Evolutionary conservation across 257 asterid genomes (phyloP).

Genomic region (Agastache rugosa): DNA sequence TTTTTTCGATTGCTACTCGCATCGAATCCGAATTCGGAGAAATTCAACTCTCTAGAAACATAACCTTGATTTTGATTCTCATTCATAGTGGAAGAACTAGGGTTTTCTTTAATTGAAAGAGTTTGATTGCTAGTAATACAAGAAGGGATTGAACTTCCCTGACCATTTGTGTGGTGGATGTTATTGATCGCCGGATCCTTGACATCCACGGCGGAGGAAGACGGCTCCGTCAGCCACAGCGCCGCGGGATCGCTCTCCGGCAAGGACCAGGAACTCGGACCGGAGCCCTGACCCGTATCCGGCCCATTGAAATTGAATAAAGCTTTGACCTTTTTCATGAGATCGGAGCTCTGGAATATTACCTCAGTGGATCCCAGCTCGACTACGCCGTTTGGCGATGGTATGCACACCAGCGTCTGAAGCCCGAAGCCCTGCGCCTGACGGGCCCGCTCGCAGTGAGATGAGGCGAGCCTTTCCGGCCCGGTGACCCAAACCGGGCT

Average conservation of each 20-base stretch:
- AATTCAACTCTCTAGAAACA: constrained; percentile 56
- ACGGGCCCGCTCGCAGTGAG: constrained; percentile 71
- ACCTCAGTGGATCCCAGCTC: constrained; percentile 85
- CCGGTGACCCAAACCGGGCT: constrained; percentile 85
- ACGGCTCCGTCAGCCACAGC: constrained; percentile 76
- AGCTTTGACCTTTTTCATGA: constrained; percentile 67
- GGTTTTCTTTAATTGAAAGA: constrained; percentile 50
- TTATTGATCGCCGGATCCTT: constrained; percentile 42
- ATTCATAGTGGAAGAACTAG: constrained; percentile 42
- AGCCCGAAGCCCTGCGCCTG: constrained; percentile 73
- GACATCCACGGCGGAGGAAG: constrained; percentile 43
- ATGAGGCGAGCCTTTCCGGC: constrained; percentile 49
- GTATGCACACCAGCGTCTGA: constrained; percentile 78
- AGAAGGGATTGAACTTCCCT: constrained; percentile 43
- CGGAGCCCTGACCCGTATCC: constrained; percentile 53
- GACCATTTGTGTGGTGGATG: background rate
- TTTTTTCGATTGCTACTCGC: constrained; percentile 42
- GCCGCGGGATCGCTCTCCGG: constrained; percentile 71
- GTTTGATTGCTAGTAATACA: constrained; percentile 41
- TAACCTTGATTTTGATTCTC: constrained; percentile 50
- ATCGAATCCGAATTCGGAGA: constrained; percentile 57
- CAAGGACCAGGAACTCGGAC: constrained; percentile 48
- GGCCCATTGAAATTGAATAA: constrained; percentile 63
- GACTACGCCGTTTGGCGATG: constrained; percentile 73
- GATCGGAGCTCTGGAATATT: constrained; percentile 71